Base-by-base conservation (phyloP, 352 stramenopile species). In the Plasmopara halstedii region DNA sequence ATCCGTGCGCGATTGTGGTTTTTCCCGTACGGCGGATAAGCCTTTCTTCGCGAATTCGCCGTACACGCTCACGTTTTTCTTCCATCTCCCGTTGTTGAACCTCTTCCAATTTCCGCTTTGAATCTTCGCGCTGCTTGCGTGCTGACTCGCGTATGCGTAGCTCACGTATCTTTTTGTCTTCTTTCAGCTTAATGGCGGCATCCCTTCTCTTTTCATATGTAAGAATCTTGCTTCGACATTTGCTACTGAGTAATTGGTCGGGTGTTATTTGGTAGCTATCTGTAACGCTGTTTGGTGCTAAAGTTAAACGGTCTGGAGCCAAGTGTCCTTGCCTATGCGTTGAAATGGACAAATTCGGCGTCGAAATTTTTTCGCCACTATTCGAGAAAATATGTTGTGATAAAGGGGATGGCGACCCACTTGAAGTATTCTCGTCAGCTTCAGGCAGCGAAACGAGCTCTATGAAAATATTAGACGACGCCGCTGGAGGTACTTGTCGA, bases 151-250 rank as follows among this genome's bases (percentile, higher is more conserved):
- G 78, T 2, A 64, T 73, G 9, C 69, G 70, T 22, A 85, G 50
- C 29, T 85, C 74, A 14, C 78, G 70, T 34, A 67, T 63, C 19
- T 65, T 79, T 42, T 82, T 86, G n/a, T 87, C 73, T 26, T 86
- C 70, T 42, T 75, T 80, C 11, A 83, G 51, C 42, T 85, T 86
- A n/a, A 69, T 63, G 2, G 73, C 69, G 0, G 70, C 74, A 40
- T 85, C 66, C 47, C 64, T 64, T 14, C 75, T 64, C 29, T 67
- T 67, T 50, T 85, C 78, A 26, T 86, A 85, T 17, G 72, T 71
- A 10, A 53, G 44, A 14, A 56, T 46, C 17, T 53, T 65, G 14
- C 36, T 25, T 25, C 50, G 58, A 17, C 36, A 37, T 53, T 58
- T 56, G 43, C 20, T 54, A 37, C 34, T 42, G 42, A 25, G 35